Conservation (phyloP, 106 monocot genomes). For the Xerophyta viscosa region DNA sequence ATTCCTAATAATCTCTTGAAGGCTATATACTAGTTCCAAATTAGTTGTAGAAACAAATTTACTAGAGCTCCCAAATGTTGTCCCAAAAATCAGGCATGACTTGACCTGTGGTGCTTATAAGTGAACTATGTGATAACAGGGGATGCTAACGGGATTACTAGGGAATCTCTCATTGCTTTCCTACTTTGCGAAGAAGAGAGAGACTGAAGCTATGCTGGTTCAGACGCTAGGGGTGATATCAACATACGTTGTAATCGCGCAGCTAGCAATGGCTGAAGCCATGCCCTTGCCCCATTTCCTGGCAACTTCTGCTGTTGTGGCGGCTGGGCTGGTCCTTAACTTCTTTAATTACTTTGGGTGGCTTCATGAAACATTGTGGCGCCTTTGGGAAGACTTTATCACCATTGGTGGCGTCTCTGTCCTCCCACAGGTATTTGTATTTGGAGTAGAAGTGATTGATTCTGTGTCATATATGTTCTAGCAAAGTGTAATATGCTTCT, state of each 20-base stretch:
- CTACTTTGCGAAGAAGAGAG: slow-evolving; percentile 96
- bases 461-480: no score
- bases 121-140: slow-evolving; percentile 23
- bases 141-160: slow-evolving; percentile 84
- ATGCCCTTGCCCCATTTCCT: slow-evolving; percentile 71
- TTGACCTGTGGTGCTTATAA: not conserved
- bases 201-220: slow-evolving; percentile 75
- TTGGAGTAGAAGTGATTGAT: not conserved
- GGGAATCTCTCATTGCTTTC: slow-evolving; percentile 84
- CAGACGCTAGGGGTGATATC: slow-evolving; percentile 88
- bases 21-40: not conserved
- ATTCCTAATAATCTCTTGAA: not conserved
- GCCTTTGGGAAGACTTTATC: slow-evolving; percentile 85
- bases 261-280: slow-evolving; percentile 72
- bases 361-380: slow-evolving; percentile 45
- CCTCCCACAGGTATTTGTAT: slow-evolving; percentile 68
- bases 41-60: not conserved
- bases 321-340: slow-evolving; percentile 55
- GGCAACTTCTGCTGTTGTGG: slow-evolving; percentile 55
- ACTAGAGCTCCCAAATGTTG: not conserved
- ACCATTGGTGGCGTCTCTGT: slow-evolving; percentile 86
- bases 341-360: slow-evolving; percentile 77
- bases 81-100: no score
- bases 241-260: slow-evolving; percentile 69
- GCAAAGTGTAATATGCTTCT: not conserved